Evolutionary conservation across 1,139 yeast species (phyloP), one percentile per base, ranked within the genome.

Genomic region (Taphrina communis): DNA sequence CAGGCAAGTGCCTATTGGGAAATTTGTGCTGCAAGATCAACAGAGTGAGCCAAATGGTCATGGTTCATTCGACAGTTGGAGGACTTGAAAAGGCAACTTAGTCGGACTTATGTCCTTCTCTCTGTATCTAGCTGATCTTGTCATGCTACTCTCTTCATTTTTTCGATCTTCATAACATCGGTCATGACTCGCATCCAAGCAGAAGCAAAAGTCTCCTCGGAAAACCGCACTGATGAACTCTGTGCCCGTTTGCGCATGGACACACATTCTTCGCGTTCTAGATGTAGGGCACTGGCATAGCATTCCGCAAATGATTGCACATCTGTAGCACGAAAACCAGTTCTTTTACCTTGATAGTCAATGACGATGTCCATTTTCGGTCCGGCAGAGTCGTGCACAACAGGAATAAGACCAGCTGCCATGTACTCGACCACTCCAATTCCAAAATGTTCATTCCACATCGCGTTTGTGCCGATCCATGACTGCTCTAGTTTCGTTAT

Each of bases 361-460:
- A 84, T 83, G 9, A 90, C 94, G 72, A 95, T 94, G 77, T 95
- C 99, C 71, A 88, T 80, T 68, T 85, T 82, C 12, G 99, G 99
- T 0, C 99, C 99, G 0, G 97, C 96, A 65, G 96, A 89, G 4
- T 96, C 96, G 78, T 95, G 99, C 3, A 87, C 94, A 3, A 95
- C 81, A 0, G 99, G 97, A 21, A 94, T 85, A 25, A 89, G 83
- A 0, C 98, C 98, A 68, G 90, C 85, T 1, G 95, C 88, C 80
- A 90, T 82, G 76, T 93, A 93, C 78, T 95, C 99, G 8, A 94
- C 99, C 7, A 94, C 95, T 1, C 97, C 96, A 76, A 95, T 95
- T 21, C 99, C 99, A 77, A 95, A 95, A 80, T 95, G 99, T 80
- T 95, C 99, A 78, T 95, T 94, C 99, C 99, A 95, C 99, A 95